Base-by-base conservation (phyloP, 192 early-diverging fungal genomes). In the Backusella liffmaniae region DNA sequence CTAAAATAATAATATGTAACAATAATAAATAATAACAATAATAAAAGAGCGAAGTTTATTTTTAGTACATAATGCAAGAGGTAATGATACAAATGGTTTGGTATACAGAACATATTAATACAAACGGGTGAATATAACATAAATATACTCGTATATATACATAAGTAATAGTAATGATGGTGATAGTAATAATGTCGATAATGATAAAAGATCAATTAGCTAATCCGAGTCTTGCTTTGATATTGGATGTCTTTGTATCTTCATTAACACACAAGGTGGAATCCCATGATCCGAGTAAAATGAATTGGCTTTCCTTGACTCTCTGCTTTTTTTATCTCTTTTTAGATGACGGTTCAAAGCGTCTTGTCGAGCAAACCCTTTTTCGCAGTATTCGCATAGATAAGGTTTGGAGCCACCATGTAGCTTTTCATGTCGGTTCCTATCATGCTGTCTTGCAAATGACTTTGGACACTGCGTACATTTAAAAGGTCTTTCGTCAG, bases 371-470 rank as follows among this genome's bases (percentile, higher is more conserved):
- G 92, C 92, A 87, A 94, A 94, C 73, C 84, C 79, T 12, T 92
- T 90, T 15, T 87, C 84, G 70, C 92, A 94, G 75, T 87, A 87
- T 3, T 81, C 77, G 62, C 92, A 94, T 39, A 84, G 84, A 78
- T 89, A 90, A 1, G 92, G 92, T 82, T 89, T 89, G 72, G 90
- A 86, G 42, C 92, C 92, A 7, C 88, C 86, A 71, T 94, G 92
- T 30, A 92, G 82, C 77, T 92, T 92, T 76, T 88, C 87, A 72
- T 93, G 92, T 37, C 95, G 89, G 79, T 95, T 97, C n/a, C 95
- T 86, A 73, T 97, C 95, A 76, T 97, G 94, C 70, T 93, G 88
- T 13, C 95, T 87, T 0, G 94, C 90, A 78, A 97, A 97, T 13
- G 90, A 85, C 71, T 88, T 87, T 15, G 87, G 79, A 78, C 95